Conservation (phyloP, 176 grass and related monocot species). For the Zoysia japonica region DNA sequence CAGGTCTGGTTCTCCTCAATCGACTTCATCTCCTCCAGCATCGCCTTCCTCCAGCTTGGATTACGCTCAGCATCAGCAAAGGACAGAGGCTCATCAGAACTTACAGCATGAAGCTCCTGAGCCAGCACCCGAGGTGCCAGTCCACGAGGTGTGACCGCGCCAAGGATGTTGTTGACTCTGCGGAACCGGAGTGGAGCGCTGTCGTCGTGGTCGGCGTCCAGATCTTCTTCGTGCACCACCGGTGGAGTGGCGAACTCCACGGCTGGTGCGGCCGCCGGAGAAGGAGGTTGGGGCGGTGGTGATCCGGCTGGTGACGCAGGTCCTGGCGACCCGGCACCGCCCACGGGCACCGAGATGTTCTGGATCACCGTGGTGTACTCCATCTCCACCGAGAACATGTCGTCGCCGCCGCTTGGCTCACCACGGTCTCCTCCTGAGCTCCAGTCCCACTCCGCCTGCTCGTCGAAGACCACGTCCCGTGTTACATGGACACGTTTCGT, state of each 20-base stretch:
- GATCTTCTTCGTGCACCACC: neutral
- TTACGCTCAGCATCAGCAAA: neutral
- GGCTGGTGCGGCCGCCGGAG: too few relatives aligned
- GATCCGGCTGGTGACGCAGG: too few relatives aligned
- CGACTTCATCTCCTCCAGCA: neutral
- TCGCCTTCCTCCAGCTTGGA: neutral
- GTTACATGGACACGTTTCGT: neutral
- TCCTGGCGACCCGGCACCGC: neutral
- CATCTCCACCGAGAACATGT: neutral
- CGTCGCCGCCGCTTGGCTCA: neutral
- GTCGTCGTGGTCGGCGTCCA: neutral
- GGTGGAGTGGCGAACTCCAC: neutral
- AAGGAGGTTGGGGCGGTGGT: too few relatives aligned
- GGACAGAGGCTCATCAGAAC: neutral
- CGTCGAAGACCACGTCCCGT: neutral
- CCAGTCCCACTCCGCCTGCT: neutral
- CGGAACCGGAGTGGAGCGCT: neutral
- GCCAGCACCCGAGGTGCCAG: neutral
- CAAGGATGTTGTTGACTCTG: neutral
- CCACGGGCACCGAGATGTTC: too few relatives aligned
- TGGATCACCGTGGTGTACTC: neutral
- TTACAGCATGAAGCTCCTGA: neutral
- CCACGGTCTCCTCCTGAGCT: neutral
- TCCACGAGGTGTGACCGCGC: too few relatives aligned
- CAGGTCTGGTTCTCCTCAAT: neutral